Evolutionary conservation across 768 basidiomycete genomes (phyloP).

Genomic region (Podaxis pistillaris): DNA sequence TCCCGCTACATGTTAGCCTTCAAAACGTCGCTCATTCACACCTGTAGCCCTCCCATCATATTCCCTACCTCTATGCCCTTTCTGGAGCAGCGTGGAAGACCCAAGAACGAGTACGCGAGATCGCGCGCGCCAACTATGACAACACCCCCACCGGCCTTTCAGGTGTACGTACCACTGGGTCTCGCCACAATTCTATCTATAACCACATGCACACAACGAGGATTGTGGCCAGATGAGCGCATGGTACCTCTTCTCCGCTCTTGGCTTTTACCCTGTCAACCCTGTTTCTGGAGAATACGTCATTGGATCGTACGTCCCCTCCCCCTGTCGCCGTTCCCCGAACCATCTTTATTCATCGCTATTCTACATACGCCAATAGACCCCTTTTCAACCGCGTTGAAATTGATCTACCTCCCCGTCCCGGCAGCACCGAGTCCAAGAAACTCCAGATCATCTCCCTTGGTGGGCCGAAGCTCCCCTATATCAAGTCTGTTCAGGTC

Average conservation of each 20-base stretch:
- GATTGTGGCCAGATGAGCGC: conserved; percentile 91
- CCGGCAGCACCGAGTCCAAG: conserved; percentile 16
- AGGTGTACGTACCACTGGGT: conserved; percentile 45
- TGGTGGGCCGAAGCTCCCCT: conserved; percentile 57
- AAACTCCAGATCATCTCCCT: conserved; percentile 49
- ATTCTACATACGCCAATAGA: conserved; percentile 21
- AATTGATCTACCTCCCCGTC: conserved; percentile 41
- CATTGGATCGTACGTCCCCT: conserved; percentile 59
- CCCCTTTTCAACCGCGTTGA: conserved; percentile 52
- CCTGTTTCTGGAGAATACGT: conserved; percentile 75
- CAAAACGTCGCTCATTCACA: neutral
- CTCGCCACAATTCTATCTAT: neutral
- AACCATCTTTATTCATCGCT: neutral
- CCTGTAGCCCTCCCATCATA: conserved; percentile 76
- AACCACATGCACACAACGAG: conserved; percentile 54
- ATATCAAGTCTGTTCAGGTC: conserved; percentile 56
- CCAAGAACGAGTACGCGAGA: conserved; percentile 67
- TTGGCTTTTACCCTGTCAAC: conserved; percentile 85
- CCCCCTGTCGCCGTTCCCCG: neutral
- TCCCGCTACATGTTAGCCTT: neutral
- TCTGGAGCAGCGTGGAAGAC: conserved; percentile 70
- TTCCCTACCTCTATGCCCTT: conserved; percentile 78
- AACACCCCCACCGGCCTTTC: conserved; percentile 67
- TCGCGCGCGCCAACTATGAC: conserved; percentile 65
- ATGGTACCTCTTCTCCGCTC: conserved; percentile 80